Evolutionary conservation across 140 eudicot species (phyloP), one percentile per base, ranked within the genome.

Genomic region (Stevia rebaudiana): DNA sequence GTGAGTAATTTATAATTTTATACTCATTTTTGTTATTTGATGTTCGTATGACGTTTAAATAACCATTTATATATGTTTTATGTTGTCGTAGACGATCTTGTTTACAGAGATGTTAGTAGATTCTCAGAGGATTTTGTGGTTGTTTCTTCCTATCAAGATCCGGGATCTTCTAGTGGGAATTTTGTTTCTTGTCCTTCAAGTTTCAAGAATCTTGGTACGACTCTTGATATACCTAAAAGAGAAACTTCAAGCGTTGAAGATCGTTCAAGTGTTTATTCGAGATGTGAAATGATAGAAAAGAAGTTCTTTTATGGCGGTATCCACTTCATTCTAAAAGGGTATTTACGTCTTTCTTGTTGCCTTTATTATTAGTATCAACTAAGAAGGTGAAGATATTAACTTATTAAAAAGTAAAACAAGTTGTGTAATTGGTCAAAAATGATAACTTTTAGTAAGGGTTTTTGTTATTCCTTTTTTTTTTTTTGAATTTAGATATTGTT

Each of bases 291-390:
- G 68, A 75, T 77, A 72, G 73, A 73, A 41, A 78, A 65, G 49
- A 73, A 68, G 54, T 64, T 63, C 67, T 69, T 56, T 73, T 62
- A 51, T 48, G 76, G 91, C 71, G 83, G 80, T 25, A 52, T 74
- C 73, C 15, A 40, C 76, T 62, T 85, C 82, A 17, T 84, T 73
- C 53, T 77, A 57, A 80, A 74, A 79, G 87, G 98, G 98, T 91
- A 84, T 35, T 44, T 28, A 35, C 16, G 3, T 43, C 33, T 19
- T 67, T 64, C 53, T 71, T 33, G 10, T 55, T 28, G 67, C 46
- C 8, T 10, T 43, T 56, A 46, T 30, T 39, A n/a, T 13, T 12
- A 2, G 39, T 3, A 13, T 54, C 7, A 54, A 54, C 61, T 12
- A 5, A 11, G 61, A 54, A 12, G 37, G 23, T 30, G 42, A 55